These are phyloP conservation scores for Mentha longifolia DNA, from an alignment of 257 asterid genomes.

Conservation along the genomic window DNA sequence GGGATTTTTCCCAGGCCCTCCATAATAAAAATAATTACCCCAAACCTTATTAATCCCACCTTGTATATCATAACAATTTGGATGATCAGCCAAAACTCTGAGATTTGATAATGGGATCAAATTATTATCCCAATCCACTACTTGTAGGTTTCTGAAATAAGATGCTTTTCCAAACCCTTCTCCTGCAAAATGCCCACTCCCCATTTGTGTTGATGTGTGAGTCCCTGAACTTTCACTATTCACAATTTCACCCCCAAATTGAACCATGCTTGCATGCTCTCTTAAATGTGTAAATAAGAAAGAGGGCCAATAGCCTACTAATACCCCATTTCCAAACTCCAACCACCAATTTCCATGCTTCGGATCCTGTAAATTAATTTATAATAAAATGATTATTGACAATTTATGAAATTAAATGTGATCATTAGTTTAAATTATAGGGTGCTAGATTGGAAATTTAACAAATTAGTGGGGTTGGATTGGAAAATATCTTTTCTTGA, in stretches of 20 bases:
- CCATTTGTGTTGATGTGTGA: slow-evolving; percentile 63
- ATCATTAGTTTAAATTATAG: not conserved
- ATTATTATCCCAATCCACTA: slow-evolving; percentile 59
- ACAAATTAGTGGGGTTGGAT: slow-evolving; percentile 30
- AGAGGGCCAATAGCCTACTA: slow-evolving; percentile 71
- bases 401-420: too few relatives aligned
- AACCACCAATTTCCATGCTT: slow-evolving; percentile 75
- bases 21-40: slow-evolving; percentile 63
- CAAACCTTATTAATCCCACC: slow-evolving; percentile 56
- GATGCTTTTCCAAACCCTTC: slow-evolving; percentile 67
- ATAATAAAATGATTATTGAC: too few relatives aligned
- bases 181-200: slow-evolving; percentile 67
- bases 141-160: slow-evolving; percentile 55
- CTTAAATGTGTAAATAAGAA: slow-evolving; percentile 53
- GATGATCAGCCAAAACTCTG: slow-evolving; percentile 55
- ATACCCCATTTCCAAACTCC: slow-evolving; percentile 55
- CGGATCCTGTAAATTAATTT: slow-evolving; percentile 49
- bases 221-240: slow-evolving; percentile 42
- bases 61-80: slow-evolving; percentile 55
- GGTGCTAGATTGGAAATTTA: slow-evolving; percentile 10
- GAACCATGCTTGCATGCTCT: slow-evolving; percentile 60
- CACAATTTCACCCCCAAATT: slow-evolving; percentile 59
- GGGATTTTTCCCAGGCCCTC: slow-evolving; percentile 65
- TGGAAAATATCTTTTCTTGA: slow-evolving; percentile 47
- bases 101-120: slow-evolving; percentile 56